These are phyloP conservation scores for Phytophthora capsici DNA, from an alignment of 352 stramenopile species.

Conservation along the genomic window DNA sequence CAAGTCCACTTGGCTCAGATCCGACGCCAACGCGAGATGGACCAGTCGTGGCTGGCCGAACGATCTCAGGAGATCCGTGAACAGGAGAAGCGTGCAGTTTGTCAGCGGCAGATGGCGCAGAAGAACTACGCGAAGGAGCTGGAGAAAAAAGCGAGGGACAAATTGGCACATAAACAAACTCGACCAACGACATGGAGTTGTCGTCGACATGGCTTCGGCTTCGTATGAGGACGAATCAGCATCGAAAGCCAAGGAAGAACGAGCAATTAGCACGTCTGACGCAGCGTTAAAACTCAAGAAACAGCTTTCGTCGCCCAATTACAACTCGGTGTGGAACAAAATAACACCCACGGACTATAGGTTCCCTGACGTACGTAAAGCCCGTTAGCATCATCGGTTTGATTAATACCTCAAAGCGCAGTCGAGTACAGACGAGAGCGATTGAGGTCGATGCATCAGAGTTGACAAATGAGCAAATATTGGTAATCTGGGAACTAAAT, in stretches of 20 bases:
- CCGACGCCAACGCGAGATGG: conserved; percentile 45
- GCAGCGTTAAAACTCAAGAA: neutral
- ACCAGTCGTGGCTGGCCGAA: conserved; percentile 47
- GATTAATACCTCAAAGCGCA: too few species aligned
- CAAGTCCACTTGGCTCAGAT: conserved; percentile 53
- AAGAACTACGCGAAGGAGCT: conserved; percentile 62
- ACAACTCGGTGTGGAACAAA: neutral
- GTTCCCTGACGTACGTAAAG: too few species aligned
- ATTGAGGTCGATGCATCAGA: too few species aligned
- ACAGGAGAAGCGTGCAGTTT: conserved; percentile 51
- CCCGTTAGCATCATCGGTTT: too few species aligned
- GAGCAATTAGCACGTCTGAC: neutral
- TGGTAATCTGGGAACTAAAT: too few species aligned
- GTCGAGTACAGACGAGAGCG: too few species aligned
- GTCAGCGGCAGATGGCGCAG: conserved; percentile 50
- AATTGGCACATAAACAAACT: conserved; percentile 62
- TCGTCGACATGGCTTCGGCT: too few species aligned
- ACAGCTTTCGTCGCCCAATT: neutral
- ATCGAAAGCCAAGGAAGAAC: neutral
- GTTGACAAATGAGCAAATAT: too few species aligned
- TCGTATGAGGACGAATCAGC: too few species aligned
- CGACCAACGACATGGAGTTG: too few species aligned
- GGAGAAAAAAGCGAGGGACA: conserved; percentile 50
- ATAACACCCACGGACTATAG: neutral
- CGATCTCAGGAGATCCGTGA: conserved; percentile 60